A percentile compares a stretch with the other conserved stretches of the same genome.
Conservation (phyloP, 306 rosid genomes). For the Fagus sylvatica region DNA sequence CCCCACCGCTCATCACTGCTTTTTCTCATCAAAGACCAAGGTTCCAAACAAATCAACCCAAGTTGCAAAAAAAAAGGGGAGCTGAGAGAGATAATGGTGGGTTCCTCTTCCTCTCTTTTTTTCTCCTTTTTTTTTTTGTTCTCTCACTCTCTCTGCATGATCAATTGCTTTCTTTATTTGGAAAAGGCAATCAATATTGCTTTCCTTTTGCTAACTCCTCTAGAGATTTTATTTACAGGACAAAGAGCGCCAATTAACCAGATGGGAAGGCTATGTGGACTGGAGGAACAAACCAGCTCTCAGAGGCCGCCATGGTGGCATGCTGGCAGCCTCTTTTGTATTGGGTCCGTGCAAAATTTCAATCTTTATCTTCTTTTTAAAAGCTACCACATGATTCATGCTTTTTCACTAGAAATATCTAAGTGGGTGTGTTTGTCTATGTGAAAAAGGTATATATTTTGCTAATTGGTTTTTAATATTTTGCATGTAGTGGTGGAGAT, state of each 20-base stretch:
- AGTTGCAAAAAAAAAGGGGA: constrained; percentile 11
- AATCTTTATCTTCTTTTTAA: background rate
- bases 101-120: constrained; percentile 6
- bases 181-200: background rate
- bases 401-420: background rate
- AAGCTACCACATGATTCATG: background rate
- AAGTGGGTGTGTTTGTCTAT: background rate
- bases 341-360: constrained; percentile 49
- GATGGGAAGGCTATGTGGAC: constrained; percentile 87
- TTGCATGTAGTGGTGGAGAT: constrained; percentile 67
- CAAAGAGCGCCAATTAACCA: constrained; percentile 39
- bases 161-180: background rate
- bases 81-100: constrained; percentile 44
- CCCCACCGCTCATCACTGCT: constrained; percentile 25
- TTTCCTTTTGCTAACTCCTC: background rate
- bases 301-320: constrained; percentile 85
- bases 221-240: constrained; percentile 33
- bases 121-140: background rate
- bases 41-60: constrained; percentile 37
- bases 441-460: background rate
- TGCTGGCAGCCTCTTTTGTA: constrained; percentile 80
- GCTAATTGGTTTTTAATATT: background rate
- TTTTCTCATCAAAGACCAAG: constrained; percentile 22
- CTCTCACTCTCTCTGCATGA: constrained; percentile 4
- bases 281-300: constrained; percentile 79